phyloP scores from a whole-genome alignment of 192 early-diverging fungal species.

The Entomortierella parvispora region DNA sequence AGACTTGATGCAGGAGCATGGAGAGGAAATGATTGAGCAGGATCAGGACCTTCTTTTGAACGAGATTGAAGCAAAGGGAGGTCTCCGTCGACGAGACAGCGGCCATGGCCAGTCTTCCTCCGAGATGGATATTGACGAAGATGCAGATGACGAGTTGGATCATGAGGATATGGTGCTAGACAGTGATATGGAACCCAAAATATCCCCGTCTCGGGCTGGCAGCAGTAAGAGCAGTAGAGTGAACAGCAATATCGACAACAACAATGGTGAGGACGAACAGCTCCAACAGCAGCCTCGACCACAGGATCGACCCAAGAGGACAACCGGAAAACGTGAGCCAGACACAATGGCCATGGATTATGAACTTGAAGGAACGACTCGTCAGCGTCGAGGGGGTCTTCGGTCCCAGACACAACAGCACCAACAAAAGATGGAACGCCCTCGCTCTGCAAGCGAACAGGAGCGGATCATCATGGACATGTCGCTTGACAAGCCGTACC shows the following conservation, averaged over 20 bases:
- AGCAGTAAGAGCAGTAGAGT: neutral
- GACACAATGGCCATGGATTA: conserved; percentile 34
- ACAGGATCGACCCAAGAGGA: neutral
- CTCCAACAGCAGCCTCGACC: neutral
- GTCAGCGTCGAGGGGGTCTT: conserved; percentile 13
- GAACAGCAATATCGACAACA: neutral
- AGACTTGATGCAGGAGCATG: conserved; percentile 15
- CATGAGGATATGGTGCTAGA: conserved; percentile 17
- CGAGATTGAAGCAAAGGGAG: conserved; percentile 47
- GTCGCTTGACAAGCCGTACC: conserved; percentile 25
- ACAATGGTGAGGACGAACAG: neutral
- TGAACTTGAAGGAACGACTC: conserved; percentile 5
- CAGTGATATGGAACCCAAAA: too few species aligned
- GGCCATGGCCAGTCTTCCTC: conserved; percentile 44
- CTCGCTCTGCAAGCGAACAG: conserved; percentile 21
- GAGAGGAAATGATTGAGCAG: conserved; percentile 2
- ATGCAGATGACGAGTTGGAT: conserved; percentile 20
- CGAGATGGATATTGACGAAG: conserved; percentile 47
- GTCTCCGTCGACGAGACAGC: conserved; percentile 47
- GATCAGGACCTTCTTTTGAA: conserved; percentile 28
- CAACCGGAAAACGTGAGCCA: conserved; percentile 25
- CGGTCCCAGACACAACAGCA: too few species aligned
- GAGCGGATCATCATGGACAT: conserved; percentile 41
- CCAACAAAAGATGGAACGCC: conserved; percentile 29
- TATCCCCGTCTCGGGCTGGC: neutral